Conservation (phyloP, 176 grass and related monocot genomes). For the Panicum miliaceum region DNA sequence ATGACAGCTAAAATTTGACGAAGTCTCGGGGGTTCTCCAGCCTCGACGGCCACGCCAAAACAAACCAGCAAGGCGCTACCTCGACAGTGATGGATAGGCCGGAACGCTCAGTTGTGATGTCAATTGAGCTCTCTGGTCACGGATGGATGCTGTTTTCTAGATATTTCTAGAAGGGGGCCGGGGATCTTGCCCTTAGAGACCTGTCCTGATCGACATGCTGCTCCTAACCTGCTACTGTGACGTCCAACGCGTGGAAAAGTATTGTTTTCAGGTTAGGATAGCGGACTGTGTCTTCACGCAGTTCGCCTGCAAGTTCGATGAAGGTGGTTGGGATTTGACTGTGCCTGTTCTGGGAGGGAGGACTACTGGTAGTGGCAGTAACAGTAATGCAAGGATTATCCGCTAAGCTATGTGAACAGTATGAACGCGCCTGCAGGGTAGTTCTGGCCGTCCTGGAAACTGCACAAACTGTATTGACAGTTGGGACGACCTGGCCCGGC, state of each 20-base stretch:
- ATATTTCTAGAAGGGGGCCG: constrained; percentile 39
- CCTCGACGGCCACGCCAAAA: constrained; percentile 5
- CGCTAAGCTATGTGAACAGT: not conserved
- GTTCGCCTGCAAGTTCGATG: not conserved
- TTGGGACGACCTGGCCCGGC: constrained; percentile 22
- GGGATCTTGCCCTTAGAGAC: not conserved
- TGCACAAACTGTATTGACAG: not conserved
- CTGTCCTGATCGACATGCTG: constrained; percentile 23
- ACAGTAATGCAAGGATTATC: not conserved
- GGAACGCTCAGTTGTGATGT: constrained; percentile 13
- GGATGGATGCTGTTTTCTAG: constrained; percentile 26
- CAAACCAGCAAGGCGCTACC: not conserved
- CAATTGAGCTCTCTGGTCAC: constrained; percentile 33
- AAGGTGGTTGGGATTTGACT: constrained; percentile 32
- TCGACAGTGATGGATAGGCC: constrained; percentile 16
- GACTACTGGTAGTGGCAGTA: not conserved
- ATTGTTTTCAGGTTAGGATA: not conserved
- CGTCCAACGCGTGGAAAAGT: constrained; percentile 15
- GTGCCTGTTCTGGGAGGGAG: not conserved
- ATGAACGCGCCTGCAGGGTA: not conserved
- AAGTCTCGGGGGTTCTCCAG: constrained; percentile 5
- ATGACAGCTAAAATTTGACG: constrained; percentile 41
- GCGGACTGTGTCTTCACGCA: constrained; percentile 1
- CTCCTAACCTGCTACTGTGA: not conserved
- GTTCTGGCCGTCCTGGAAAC: not conserved